Conservation (phyloP, 208 protist genomes). For the Trypanosoma theileri region DNA sequence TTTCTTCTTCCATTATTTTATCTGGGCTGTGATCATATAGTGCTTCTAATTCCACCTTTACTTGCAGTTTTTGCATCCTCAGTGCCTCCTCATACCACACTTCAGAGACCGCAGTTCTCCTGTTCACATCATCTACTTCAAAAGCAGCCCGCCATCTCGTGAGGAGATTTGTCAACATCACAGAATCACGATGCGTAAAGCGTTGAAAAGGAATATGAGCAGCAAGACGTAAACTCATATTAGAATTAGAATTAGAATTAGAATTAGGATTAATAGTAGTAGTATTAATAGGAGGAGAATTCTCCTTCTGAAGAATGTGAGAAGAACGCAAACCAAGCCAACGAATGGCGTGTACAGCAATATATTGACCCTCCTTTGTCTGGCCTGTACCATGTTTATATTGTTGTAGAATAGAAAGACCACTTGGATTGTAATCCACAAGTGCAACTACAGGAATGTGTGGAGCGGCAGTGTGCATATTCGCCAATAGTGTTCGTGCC, state of each 20-base stretch:
- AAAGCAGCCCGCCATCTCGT: constrained; percentile 5
- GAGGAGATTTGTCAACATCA: constrained; percentile 42
- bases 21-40: constrained; percentile 26
- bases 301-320: constrained; percentile 10
- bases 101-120: background rate
- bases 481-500: constrained; percentile 57
- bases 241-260: background rate
- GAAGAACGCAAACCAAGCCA: constrained; percentile 54
- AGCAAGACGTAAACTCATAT: background rate
- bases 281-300: background rate
- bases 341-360: constrained; percentile 33
- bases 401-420: constrained; percentile 71
- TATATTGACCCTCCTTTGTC: constrained; percentile 28
- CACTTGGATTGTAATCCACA: constrained; percentile 83
- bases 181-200: constrained; percentile 56
- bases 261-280: background rate
- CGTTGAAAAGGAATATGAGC: constrained; percentile 33
- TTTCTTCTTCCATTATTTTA: background rate
- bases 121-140: background rate
- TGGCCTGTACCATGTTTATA: constrained; percentile 50
- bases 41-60: constrained; percentile 50
- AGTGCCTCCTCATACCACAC: constrained; percentile 35
- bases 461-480: constrained; percentile 51
- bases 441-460: constrained; percentile 66
- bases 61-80: constrained; percentile 29